A percentile compares a stretch with the other conserved stretches of the same genome.
phyloP scores from a whole-genome alignment of 345 rosid species.

The Eucalyptus fibrosa region DNA sequence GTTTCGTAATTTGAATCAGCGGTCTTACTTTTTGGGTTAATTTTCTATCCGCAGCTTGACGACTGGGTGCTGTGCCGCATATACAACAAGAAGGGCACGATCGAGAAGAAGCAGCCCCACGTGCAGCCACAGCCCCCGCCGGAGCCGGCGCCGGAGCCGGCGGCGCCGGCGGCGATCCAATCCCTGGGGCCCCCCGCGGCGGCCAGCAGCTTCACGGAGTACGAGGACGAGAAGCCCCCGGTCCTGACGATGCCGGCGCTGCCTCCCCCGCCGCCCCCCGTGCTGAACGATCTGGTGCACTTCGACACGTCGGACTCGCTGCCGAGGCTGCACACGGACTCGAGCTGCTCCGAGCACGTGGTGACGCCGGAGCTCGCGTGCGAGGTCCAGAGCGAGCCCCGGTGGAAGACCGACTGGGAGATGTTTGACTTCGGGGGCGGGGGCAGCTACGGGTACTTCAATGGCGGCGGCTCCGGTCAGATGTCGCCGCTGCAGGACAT shows the following conservation, averaged over 20 bases:
- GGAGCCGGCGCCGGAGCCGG: neutral
- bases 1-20: neutral
- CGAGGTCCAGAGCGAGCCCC: conserved; percentile 94
- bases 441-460: conserved; percentile 41
- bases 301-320: conserved; percentile 76
- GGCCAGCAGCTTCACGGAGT: neutral
- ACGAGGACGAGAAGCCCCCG: conserved; percentile 33
- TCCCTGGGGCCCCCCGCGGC: neutral
- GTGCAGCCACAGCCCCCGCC: neutral
- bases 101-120: conserved; percentile 32
- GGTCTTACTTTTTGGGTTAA: neutral
- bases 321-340: conserved; percentile 66
- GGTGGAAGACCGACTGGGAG: conserved; percentile 28
- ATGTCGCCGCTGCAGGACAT: conserved; percentile 67
- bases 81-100: conserved; percentile 77
- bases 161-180: neutral
- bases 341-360: conserved; percentile 77
- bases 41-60: conserved; percentile 44
- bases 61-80: conserved; percentile 98
- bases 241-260: conserved; percentile 2
- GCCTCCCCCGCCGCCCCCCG: neutral
- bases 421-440: conserved; percentile 15
- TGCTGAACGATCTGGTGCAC: conserved; percentile 14
- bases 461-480: conserved; percentile 23
- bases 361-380: conserved; percentile 75